phyloP scores from a whole-genome alignment of 2,329 filamentous ascomycete genomes.

The Cadophora luteo-olivacea region DNA sequence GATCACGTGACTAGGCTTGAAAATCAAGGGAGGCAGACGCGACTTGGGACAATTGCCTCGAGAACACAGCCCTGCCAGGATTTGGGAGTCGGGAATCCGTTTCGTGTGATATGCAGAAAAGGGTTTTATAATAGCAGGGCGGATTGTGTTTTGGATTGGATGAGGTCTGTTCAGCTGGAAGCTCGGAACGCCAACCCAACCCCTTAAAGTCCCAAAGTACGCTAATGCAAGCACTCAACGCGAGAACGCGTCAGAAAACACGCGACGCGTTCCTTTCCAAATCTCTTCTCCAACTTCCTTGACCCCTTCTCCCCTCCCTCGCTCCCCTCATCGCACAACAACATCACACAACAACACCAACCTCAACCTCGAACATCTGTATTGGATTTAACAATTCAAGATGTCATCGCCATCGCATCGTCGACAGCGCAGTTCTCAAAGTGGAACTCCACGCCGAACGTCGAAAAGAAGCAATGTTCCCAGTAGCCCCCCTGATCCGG shows the following conservation, averaged over 20 bases:
- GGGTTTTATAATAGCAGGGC: too few relatives aligned
- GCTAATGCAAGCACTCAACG: constrained; percentile 16
- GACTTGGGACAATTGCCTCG: too few relatives aligned
- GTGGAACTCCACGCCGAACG: constrained; percentile 61
- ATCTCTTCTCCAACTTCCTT: constrained; percentile 12
- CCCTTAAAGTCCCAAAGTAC: neutral
- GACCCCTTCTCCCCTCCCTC: neutral
- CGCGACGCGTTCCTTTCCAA: constrained; percentile 8
- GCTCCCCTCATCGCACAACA: neutral
- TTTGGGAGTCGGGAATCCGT: too few relatives aligned
- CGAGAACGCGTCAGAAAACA: constrained; percentile 3
- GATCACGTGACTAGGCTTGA: too few relatives aligned
- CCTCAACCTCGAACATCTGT: neutral
- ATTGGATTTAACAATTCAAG: constrained; percentile 33
- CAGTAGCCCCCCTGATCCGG: constrained; percentile 52
- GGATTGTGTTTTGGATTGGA: neutral
- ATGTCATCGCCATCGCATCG: constrained; percentile 70
- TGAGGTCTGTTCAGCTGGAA: neutral
- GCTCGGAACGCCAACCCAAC: neutral
- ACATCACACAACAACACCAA: neutral
- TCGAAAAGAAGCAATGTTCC: constrained; percentile 61
- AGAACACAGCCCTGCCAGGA: too few relatives aligned
- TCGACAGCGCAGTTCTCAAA: constrained; percentile 61
- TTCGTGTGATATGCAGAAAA: too few relatives aligned
- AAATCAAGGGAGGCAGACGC: too few relatives aligned